Evolutionary conservation across 371 early-diverging fungal genomes (phyloP).

Genomic region (Mortierella sp.): DNA sequence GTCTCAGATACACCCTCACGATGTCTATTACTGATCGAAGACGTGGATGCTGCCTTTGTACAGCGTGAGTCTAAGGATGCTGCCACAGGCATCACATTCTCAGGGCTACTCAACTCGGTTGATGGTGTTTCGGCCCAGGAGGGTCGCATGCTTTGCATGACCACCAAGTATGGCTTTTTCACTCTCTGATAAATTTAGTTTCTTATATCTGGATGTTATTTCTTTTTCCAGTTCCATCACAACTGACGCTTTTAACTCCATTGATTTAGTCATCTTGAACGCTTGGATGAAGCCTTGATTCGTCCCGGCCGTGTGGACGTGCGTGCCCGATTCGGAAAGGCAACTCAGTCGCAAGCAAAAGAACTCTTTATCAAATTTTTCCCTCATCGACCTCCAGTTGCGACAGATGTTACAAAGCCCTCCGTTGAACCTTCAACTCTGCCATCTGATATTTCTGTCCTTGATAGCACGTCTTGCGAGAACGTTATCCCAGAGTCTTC

Average conservation of each 20-base stretch:
- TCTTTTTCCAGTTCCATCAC: not conserved
- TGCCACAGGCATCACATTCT: conserved; percentile 63
- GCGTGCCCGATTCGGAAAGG: conserved; percentile 87
- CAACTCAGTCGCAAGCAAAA: conserved; percentile 76
- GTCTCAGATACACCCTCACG: conserved; percentile 92
- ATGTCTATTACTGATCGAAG: conserved; percentile 95
- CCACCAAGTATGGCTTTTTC: conserved; percentile 70
- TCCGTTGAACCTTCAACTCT: not conserved
- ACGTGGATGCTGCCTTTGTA: conserved; percentile 97
- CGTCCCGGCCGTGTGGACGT: conserved; percentile 98
- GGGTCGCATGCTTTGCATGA: conserved; percentile 85
- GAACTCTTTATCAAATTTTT: conserved; percentile 64
- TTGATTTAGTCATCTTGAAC: conserved; percentile 77
- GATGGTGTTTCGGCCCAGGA: conserved; percentile 89
- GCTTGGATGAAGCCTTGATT: conserved; percentile 95
- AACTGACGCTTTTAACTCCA: not conserved
- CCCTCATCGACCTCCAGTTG: conserved; percentile 50
- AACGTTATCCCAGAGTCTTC: not conserved
- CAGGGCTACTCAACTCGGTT: conserved; percentile 84
- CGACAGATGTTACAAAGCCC: not conserved
- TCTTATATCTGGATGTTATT: not conserved
- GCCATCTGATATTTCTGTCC: not conserved
- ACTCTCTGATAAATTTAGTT: not conserved
- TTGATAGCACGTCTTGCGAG: not conserved
- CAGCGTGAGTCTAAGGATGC: conserved; percentile 58